phyloP scores from a whole-genome alignment of 2,329 filamentous ascomycete genomes.

The Arthrobotrys iridis region DNA sequence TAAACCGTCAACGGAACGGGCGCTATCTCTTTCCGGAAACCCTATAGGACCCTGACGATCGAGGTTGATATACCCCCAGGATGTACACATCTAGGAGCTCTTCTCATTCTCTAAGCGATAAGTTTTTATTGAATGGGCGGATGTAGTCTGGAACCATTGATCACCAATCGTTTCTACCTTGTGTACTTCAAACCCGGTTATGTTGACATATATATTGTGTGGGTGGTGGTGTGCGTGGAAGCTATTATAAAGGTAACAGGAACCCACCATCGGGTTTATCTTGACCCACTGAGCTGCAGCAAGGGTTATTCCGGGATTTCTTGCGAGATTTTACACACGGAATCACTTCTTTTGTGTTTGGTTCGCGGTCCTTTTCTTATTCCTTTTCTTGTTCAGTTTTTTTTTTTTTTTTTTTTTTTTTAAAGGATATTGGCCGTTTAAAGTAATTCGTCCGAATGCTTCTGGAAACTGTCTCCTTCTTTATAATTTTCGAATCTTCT shows the following conservation, averaged over 20 bases:
- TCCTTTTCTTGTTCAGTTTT: no score
- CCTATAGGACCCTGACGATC: slow-evolving; percentile 4
- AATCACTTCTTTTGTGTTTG: not conserved
- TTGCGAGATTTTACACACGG: slow-evolving; percentile 50
- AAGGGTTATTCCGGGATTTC: slow-evolving; percentile 49
- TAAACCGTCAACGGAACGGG: slow-evolving; percentile 7
- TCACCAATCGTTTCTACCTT: slow-evolving; percentile 37
- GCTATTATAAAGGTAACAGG: not conserved
- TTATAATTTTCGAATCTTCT: not conserved
- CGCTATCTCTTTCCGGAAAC: slow-evolving; percentile 5
- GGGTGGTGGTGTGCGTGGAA: slow-evolving; percentile 16
- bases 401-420: no score
- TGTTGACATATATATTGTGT: not conserved
- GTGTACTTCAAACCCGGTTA: slow-evolving; percentile 15
- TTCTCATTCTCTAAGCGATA: slow-evolving; percentile 7
- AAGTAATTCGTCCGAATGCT: slow-evolving; percentile 4
- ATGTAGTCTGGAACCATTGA: slow-evolving; percentile 8
- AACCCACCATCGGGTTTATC: slow-evolving; percentile 18
- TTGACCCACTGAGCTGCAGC: slow-evolving; percentile 30
- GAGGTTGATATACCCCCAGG: not conserved
- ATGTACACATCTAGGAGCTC: slow-evolving; percentile 7
- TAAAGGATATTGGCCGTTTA: slow-evolving; percentile 18
- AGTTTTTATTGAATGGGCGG: not conserved
- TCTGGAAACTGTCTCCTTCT: not conserved
- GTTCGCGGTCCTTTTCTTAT: no score